Percentiles rank a stretch among this genome's conserved stretches.
phyloP scores from a whole-genome alignment of 805 yeast genomes.

The Zygosaccharomyces pseudorouxii region DNA sequence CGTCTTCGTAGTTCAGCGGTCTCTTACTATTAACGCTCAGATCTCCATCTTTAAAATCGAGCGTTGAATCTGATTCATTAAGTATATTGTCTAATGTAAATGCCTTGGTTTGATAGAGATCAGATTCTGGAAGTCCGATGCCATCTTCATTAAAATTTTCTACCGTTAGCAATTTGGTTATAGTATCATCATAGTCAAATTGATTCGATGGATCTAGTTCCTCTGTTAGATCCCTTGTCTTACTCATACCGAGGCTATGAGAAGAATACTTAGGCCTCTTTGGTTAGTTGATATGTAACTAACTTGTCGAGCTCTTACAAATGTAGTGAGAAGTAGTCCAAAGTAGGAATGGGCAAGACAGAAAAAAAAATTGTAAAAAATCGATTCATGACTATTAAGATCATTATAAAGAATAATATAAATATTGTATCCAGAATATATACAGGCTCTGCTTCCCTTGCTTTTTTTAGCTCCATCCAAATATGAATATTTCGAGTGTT shows the following conservation, averaged over 20 bases:
- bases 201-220: constrained; percentile 8
- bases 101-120: constrained; percentile 17
- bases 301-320: neutral
- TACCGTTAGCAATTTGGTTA: constrained; percentile 22
- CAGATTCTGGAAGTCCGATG: constrained; percentile 14
- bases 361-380: neutral
- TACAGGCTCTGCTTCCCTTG: neutral
- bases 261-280: neutral
- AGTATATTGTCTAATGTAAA: constrained; percentile 25
- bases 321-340: neutral
- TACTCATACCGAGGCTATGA: neutral
- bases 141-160: constrained; percentile 9
- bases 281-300: neutral
- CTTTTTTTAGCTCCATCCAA: neutral
- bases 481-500: neutral
- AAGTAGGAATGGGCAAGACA: neutral
- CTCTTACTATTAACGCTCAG: constrained; percentile 10
- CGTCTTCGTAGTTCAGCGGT: constrained; percentile 1
- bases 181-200: constrained; percentile 19
- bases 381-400: neutral
- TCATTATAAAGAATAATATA: neutral
- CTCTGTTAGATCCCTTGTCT: neutral
- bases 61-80: constrained; percentile 12
- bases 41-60: constrained; percentile 12
- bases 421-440: neutral